phyloP scores from a whole-genome alignment of 2,329 filamentous ascomycete genomes.

The Fusarium odoratissimum region DNA sequence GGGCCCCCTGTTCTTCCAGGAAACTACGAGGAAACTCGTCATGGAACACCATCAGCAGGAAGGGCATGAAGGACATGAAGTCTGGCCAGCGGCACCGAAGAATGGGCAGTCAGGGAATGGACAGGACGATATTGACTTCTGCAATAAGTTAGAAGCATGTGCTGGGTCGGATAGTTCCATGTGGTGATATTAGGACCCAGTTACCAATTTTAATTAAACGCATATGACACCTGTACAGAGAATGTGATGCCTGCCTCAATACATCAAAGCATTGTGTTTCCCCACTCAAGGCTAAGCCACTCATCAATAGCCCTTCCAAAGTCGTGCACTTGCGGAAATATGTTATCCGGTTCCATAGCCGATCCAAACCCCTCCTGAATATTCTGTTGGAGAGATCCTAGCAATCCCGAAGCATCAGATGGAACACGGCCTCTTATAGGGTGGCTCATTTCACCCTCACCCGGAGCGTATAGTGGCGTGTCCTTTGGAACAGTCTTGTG shows the following conservation, averaged over 20 bases:
- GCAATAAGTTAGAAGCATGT: neutral
- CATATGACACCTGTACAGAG: fast-evolving
- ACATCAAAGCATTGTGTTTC: neutral
- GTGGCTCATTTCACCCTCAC: neutral
- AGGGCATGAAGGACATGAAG: neutral
- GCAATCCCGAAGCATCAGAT: neutral
- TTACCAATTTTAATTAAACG: neutral
- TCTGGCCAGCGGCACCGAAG: neutral
- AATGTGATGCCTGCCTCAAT: neutral
- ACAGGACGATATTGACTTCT: neutral
- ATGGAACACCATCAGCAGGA: neutral
- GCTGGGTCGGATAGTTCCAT: neutral
- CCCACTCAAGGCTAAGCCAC: conserved; percentile 4
- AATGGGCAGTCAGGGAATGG: fast-evolving
- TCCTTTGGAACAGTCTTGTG: conserved; percentile 1
- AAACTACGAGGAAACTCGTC: neutral
- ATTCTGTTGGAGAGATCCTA: neutral
- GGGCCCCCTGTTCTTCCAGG: neutral
- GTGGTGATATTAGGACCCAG: neutral
- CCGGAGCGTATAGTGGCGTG: neutral
- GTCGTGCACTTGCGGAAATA: neutral
- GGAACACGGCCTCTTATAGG: neutral
- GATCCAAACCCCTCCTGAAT: neutral
- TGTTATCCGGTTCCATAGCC: neutral
- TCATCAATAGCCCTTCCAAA: conserved; percentile 2